Base-by-base conservation (phyloP, 805 yeast genomes). In the Tetrapisispora arboricola region DNA sequence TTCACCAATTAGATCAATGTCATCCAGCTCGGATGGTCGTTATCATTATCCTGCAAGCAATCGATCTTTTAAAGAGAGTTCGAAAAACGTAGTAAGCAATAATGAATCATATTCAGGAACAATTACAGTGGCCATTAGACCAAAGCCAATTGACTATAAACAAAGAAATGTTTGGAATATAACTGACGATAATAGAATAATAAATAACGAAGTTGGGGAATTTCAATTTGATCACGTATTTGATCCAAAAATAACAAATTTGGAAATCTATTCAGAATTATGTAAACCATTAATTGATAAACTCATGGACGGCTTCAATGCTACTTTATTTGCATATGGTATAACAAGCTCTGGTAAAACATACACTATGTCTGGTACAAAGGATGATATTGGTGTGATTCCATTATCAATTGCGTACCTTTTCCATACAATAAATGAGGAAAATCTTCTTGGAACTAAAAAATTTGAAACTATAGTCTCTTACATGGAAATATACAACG, bases 271-370 rank as follows among this genome's bases (percentile, higher is more conserved):
- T 57, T 63, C 64, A 16, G 58, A 60, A 12, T 66, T 68, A 37
- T 94, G 76, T 36, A 69, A 54, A 49, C 75, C 67, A 27, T 70
- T 72, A 59, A 78, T 71, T 29, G 65, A 55, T 47, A 75, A 70
- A 57, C 76, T 74, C 46, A 70, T 71, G 50, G 78, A 78, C 13
- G 96, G 95, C 0, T 88, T 65, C 59, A 86, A 86, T 54, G 88
- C 88, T 13, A 87, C 96, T 0, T 76, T 88, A 1, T 86, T 90
- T 58, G 96, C 97, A 0, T 86, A 86, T 54, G 96, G 96, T 27
- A 84, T 84, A 86, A 86, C 96, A 0, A 95, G 95, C 0, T 81
- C 94, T 1, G 96, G 96, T 10, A 86, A 86, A 60, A 86, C 96
- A 0, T 78, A 74, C 55, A 75, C 94, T 2, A 86, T 86, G 94